phyloP scores from a whole-genome alignment of 768 basidiomycete species.

The Termitomyces sp. region DNA sequence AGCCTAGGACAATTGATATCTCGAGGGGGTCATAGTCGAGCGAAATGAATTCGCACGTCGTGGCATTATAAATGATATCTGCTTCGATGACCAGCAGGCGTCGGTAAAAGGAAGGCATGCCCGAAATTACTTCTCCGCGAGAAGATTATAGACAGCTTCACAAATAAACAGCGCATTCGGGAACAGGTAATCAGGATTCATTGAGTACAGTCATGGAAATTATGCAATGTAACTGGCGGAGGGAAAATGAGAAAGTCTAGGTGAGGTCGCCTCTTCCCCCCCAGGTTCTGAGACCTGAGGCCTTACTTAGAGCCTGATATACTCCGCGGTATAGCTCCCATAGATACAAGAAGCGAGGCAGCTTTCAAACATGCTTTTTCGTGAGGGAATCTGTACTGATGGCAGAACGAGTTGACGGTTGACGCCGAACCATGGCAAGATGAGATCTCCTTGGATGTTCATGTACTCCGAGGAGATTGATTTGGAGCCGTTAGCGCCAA shows the following conservation, averaged over 20 bases:
- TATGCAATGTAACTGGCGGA: not conserved
- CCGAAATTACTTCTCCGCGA: slow-evolving; percentile 16
- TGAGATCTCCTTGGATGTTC: slow-evolving; percentile 3
- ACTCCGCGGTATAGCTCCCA: not conserved
- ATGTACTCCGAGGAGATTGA: slow-evolving; percentile 4
- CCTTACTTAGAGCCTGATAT: not conserved
- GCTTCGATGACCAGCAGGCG: slow-evolving; percentile 19
- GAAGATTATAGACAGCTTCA: slow-evolving; percentile 3
- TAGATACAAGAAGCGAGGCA: not conserved
- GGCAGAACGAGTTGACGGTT: not conserved
- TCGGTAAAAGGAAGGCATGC: slow-evolving; percentile 22
- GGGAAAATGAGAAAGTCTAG: not conserved
- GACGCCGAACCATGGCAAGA: not conserved
- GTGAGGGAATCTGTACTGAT: slow-evolving; percentile 5
- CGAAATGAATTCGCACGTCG: slow-evolving; percentile 15
- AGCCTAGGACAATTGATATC: slow-evolving; percentile 14
- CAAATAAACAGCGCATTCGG: not conserved
- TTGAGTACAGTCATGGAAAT: not conserved
- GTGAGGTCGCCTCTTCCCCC: not conserved
- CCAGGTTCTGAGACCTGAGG: not conserved
- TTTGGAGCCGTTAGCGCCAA: not conserved
- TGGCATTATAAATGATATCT: slow-evolving; percentile 14
- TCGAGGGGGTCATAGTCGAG: slow-evolving; percentile 9
- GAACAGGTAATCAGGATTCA: not conserved
- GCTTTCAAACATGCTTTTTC: slow-evolving; percentile 2